A percentile compares a stretch with the other conserved stretches of the same genome.
These are phyloP conservation scores for Trametes sp. DNA, from an alignment of 1,284 basidiomycete genomes.

Conservation along the genomic window DNA sequence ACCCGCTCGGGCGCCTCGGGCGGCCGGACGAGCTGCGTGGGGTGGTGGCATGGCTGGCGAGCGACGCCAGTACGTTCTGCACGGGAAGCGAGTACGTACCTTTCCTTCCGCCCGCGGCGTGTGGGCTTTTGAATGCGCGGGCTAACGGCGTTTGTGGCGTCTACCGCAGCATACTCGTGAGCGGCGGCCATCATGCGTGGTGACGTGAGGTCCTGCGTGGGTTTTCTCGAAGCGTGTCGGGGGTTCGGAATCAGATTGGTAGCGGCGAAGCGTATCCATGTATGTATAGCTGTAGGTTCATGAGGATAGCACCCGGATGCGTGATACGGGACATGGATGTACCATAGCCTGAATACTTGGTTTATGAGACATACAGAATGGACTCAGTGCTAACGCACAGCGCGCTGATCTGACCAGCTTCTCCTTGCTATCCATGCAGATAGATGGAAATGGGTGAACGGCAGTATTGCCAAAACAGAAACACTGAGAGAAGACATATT, in stretches of 20 bases:
- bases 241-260: neutral
- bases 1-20: slow-evolving; percentile 80
- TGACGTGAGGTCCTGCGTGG: slow-evolving; percentile 39
- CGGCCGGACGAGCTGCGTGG: slow-evolving; percentile 81
- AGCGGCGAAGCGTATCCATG: neutral
- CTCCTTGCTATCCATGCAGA: no score
- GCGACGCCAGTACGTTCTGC: slow-evolving; percentile 79
- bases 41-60: slow-evolving; percentile 83
- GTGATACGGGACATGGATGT: neutral
- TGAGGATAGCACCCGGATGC: neutral
- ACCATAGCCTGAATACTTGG: no score
- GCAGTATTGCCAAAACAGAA: no score
- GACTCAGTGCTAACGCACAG: no score
- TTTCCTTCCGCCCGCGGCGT: neutral
- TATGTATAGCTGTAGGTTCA: neutral
- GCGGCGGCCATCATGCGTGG: slow-evolving; percentile 77
- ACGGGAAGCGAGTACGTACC: slow-evolving; percentile 76
- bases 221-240: neutral
- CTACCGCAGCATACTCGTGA: slow-evolving; percentile 69
- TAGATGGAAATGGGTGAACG: no score
- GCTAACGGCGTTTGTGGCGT: slow-evolving; percentile 18
- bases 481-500: no score
- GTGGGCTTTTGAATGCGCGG: slow-evolving; percentile 3
- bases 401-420: no score
- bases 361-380: no score